Base-by-base conservation (phyloP, 106 monocot genomes). In the Acorus gramineus region DNA sequence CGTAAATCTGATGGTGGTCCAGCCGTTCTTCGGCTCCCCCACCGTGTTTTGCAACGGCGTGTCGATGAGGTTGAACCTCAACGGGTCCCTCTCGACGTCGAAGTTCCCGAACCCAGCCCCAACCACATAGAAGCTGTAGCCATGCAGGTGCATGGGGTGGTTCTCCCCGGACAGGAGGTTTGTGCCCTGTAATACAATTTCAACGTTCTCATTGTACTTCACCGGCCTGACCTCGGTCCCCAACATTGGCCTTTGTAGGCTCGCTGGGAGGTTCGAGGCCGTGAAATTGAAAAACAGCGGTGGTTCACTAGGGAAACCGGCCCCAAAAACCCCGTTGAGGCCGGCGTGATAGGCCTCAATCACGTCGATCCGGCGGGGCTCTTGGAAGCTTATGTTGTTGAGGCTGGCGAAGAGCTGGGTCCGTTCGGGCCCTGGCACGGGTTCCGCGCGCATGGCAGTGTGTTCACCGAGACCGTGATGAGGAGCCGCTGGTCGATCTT, bases 101-200 rank as follows among this genome's bases (percentile, higher is more conserved):
- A 76, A 90, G 69, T 86, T 86, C 0, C 90, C 90, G 3, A 81
- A 73, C 4, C 90, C 90, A 47, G 50, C 42, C 2, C 83, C 86
- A 2, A 90, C 76, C 1, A 86, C 80, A 42, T 78, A 90, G 78
- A 90, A 83, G 71, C 70, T 81, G 48, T 71, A 63, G 0, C 90
- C 90, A 61, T 90, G 89, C 11, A 82, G 54, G 52, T 90, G 89
- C 80, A 90, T 80, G 1, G 89, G 89, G 53, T 90, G 85, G 64
- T 67, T 79, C 66, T 78, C 74, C 11, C 70, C 70, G 2, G 14
- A 53, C 2, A 90, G 6, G 7, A 90, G 1, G 14, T 64, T 77
- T 2, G 85, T 90, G 47, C 82, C 85, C 59, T 90, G 89, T 53
- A 75, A 74, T 28, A 90, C 82, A 0, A 90, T 12, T 82, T 90